Base-by-base conservation (phyloP, 441 rosid species). In the Gossypium schwendimanii region DNA sequence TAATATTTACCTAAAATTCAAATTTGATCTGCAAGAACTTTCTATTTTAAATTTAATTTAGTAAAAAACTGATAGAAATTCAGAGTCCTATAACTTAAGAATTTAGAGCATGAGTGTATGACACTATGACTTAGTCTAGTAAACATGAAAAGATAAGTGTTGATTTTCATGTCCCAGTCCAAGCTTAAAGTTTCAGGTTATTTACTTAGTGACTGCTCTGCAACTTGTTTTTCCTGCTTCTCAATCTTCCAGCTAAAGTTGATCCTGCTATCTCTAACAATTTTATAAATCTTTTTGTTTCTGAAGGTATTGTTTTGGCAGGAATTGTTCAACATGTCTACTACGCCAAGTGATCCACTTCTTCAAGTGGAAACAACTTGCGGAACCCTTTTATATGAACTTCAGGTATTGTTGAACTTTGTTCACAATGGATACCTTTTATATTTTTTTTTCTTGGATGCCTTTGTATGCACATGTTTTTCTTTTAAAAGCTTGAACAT, bases 311-410 rank as follows among this genome's bases (percentile, higher is more conserved):
- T 45, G 55, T 50, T 60, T 66, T 53, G 67, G 60, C 70, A 75
- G 81, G 72, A 8, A 60, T 20, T 63, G 45, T 76, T 76, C 62
- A 77, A 63, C 63, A 90, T 91, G 97, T 69, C 87, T 10, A 76
- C 49, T 68, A 49, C 59, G 24, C 84, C 77, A 77, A 85, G 70
- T 15, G 76, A 73, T 76, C 87, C 88, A 66, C 81, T 89, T 78
- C 76, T 78, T 69, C 93, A 86, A 80, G 80, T 83, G 81, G 97
- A 88, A 79, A 94, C 94, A n/a, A 86, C 90, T n/a, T 89, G 97
- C 63, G 90, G 88, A 70, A 71, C 93, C 17, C 92, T 92, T 64
- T 73, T 91, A 58, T 82, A 81, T 63, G 93, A 91, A 65, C 87
- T 85, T 24, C 84, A 85, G 89, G 89, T 85, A 9, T 26, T 47